Base-by-base conservation (phyloP, 1,284 basidiomycete species). In the Meripilus lineatus region DNA sequence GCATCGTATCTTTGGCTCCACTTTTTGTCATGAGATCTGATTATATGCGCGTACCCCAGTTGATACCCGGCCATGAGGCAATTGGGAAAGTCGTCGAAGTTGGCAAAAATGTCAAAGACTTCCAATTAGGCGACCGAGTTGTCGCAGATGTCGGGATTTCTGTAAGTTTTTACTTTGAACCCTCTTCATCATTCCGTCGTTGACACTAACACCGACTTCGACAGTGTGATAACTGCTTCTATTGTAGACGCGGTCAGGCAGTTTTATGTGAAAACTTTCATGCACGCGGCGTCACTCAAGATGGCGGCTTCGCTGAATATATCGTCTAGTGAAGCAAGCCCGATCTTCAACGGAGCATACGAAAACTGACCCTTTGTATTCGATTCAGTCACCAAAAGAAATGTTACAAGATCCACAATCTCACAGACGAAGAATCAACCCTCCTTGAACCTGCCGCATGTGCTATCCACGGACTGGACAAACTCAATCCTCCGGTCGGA, bases 361-460 rank as follows among this genome's bases (percentile, higher is more conserved):
- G 17, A 10, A 10, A 8, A 10, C 10, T 18, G 13, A 10, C 8
- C 17, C 20, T 10, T 18, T 35, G 17, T 35, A 7, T 38, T n/a
- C n/a, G n/a, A 15, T 20, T 1, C 43, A 72, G 70, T 59, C 61
- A 72, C 44, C 64, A 65, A 40, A 65, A 69, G 56, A 76, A 77
- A 58, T 60, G 72, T 48, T 81, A 75, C 70, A 86, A 85, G 65
- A 85, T 93, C 59, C 65, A 84, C 57, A 92, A 92, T 65, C 73
- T 93, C 35, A 75, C 81, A n/a, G 89, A 93, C 56, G 84, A 89
- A 63, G 88, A 93, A 56, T 84, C 90, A 0, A 91, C 88, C 3
- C 75, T 93, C n/a, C 69, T 93, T 43, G 90, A 93, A 62, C 90
- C 90, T 15, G 85, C 89, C 3, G 82, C 89, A 13, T 93, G 90